These are phyloP conservation scores for Lentinus brumalis DNA, from an alignment of 768 basidiomycete species.

Conservation along the genomic window DNA sequence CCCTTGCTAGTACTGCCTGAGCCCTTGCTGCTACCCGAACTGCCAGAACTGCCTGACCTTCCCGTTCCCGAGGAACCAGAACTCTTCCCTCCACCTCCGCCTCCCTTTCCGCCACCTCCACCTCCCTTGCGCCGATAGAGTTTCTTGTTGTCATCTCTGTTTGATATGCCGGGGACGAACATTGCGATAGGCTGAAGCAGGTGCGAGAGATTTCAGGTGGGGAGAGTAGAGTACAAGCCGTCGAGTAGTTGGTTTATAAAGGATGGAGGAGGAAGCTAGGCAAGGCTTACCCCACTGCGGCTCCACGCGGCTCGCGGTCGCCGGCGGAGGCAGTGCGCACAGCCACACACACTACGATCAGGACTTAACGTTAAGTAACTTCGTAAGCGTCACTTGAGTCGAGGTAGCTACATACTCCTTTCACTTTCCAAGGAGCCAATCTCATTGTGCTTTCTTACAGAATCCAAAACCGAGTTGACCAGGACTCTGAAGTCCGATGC, in stretches of 20 bases:
- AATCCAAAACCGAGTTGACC: no score
- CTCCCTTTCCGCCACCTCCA: slow-evolving; percentile 23
- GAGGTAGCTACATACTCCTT: no score
- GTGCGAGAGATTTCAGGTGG: neutral
- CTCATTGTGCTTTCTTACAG: no score
- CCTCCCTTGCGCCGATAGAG: slow-evolving; percentile 25
- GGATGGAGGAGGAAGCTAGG: no score
- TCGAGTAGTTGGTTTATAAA: neutral
- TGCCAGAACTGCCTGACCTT: slow-evolving; percentile 7
- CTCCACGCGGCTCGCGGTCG: neutral
- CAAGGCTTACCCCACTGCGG: no score
- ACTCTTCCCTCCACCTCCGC: slow-evolving; percentile 21
- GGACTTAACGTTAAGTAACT: neutral
- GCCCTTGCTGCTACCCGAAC: neutral
- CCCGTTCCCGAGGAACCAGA: slow-evolving; percentile 16
- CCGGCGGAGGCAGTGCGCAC: neutral
- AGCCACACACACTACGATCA: neutral
- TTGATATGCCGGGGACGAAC: slow-evolving; percentile 23
- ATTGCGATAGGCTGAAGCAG: slow-evolving; percentile 1
- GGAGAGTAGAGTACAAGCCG: neutral
- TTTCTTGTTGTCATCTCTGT: slow-evolving; percentile 7
- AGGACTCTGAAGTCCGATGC: no score
- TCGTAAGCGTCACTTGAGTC: neutral
- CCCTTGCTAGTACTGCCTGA: neutral
- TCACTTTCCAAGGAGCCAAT: no score